Percentiles rank a stretch among this genome's conserved stretches.
These are phyloP conservation scores for Mortierella sp. DNA, from an alignment of 371 early-diverging fungal species.

Conservation along the genomic window DNA sequence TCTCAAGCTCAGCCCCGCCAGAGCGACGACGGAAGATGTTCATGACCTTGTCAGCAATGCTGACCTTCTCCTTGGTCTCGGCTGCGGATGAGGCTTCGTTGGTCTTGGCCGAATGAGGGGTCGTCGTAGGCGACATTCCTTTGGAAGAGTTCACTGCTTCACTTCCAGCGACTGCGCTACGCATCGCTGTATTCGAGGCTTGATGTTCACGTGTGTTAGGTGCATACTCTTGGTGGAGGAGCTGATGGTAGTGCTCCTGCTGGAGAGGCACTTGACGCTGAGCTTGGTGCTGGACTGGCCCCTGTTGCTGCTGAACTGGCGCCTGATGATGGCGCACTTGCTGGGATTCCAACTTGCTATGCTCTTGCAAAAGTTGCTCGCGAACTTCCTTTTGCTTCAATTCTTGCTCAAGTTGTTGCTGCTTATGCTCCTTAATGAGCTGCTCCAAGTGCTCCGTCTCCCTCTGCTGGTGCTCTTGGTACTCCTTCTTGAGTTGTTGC, in stretches of 20 bases:
- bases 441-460: not conserved
- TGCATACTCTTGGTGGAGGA: not conserved
- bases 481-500: not conserved
- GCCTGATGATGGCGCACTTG: no score
- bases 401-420: not conserved
- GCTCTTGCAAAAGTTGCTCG: not conserved
- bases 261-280: not conserved
- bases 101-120: not conserved
- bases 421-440: not conserved
- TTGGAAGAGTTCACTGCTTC: not conserved
- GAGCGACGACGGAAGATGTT: conserved; percentile 34
- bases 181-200: not conserved
- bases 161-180: not conserved
- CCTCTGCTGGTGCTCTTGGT: not conserved
- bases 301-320: no score
- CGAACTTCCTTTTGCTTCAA: not conserved
- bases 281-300: no score
- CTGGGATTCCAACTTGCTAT: not conserved
- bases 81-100: not conserved
- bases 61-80: not conserved
- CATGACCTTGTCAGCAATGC: conserved; percentile 31
- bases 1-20: not conserved
- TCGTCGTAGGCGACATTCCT: not conserved
- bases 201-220: not conserved
- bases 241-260: conserved; percentile 1